Base-by-base conservation (phyloP, 176 grass and related monocot genomes). In the Avena sativa region DNA sequence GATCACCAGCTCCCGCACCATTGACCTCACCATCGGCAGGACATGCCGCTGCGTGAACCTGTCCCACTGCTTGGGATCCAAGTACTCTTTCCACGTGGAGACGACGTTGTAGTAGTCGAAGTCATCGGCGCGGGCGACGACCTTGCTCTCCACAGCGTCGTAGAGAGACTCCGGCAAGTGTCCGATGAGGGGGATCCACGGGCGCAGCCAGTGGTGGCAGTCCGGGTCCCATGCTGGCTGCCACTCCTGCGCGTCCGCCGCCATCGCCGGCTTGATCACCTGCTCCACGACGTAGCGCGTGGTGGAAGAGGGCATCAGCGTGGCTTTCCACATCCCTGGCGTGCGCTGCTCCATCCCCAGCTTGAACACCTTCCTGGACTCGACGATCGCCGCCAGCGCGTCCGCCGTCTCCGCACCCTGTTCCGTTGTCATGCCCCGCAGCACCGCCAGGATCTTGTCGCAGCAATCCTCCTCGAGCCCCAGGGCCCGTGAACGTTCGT, bases 1-100 rank as follows among this genome's bases (percentile, higher is more conserved):
- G 20, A 91, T 75, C 68, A 83, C 67, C 87, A 96, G 87, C 28
- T 80, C 87, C 47, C 75, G 87, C 34, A 73, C 19, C 20, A 90
- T 38, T 8, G 87, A 13, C 69, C 61, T 61, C 74, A 93, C 81
- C 82, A 90, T 90, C 4, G 91, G 89, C 43, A 91, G 16, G 43
- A 96, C 76, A 77, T 91, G 62, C 17, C 38, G 38, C 36, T 1
- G 0, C 19, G 1, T 9, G 68, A 44, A 71, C 15, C 9, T 46
- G 15, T n/a, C 8, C 68, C 68, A 71, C 4, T 44, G 38, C 14
- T 1, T 11, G 17, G 17, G 69, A 10, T 13, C 19, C 9, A 72
- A 1, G 40, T 21, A 47, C 0, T 47, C 9, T 17, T 71, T 71
- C 68, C 68, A 71, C 3, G 68, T 17, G 7, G 17, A 0, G 68